Conservation (phyloP, 306 rosid genomes). For the Elaeagnus macrophylla region DNA sequence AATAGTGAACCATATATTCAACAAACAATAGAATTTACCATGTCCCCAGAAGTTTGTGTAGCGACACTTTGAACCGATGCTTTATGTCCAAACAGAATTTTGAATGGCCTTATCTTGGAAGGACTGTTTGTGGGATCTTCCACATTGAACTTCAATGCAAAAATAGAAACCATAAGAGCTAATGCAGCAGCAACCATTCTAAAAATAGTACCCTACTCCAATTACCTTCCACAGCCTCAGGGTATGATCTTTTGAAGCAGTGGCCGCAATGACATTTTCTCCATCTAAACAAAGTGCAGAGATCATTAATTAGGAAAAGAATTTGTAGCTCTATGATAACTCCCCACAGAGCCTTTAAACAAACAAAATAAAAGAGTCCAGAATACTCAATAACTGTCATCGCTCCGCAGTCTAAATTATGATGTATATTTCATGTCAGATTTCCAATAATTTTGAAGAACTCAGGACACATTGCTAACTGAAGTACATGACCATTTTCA, state of each 20-base stretch:
- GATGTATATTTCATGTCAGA: too few relatives aligned
- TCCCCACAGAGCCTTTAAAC: too few relatives aligned
- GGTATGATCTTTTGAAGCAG: conserved; percentile 83
- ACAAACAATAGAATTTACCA: conserved; percentile 33
- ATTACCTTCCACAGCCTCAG: conserved; percentile 89
- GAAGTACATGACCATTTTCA: too few relatives aligned
- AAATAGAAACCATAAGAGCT: conserved; percentile 9
- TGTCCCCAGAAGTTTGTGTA: conserved; percentile 52
- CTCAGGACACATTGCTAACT: not conserved
- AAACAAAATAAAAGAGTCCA: too few relatives aligned
- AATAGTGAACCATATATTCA: conserved; percentile 5
- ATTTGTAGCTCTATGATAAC: not conserved
- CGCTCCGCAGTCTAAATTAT: too few relatives aligned
- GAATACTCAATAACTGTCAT: too few relatives aligned
- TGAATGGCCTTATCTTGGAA: conserved; percentile 50
- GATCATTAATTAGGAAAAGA: not conserved
- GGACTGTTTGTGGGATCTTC: conserved; percentile 42
- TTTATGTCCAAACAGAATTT: conserved; percentile 70
- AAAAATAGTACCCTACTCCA: conserved; percentile 16
- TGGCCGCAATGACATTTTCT: conserved; percentile 45
- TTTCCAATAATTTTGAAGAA: too few relatives aligned
- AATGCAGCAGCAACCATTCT: conserved; percentile 9
- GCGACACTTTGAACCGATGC: conserved; percentile 76
- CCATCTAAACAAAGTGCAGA: conserved; percentile 27
- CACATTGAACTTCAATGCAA: conserved; percentile 38